phyloP scores from a whole-genome alignment of 192 early-diverging fungal species.

The Podila clonocystis region DNA sequence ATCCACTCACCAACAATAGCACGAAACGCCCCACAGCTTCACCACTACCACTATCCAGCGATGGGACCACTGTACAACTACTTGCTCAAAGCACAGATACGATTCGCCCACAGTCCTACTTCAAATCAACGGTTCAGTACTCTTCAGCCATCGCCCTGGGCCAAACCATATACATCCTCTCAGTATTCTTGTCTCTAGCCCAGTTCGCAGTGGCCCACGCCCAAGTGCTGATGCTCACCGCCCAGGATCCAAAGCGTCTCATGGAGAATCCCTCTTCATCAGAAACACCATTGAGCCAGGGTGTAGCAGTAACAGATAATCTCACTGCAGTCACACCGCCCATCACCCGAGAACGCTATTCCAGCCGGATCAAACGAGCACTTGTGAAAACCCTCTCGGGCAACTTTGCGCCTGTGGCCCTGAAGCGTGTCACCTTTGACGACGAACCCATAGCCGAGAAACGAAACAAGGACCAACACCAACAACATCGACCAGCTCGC shows the following conservation, averaged over 20 bases:
- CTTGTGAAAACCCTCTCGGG: background rate
- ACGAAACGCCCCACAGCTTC: no score
- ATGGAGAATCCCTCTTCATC: no score
- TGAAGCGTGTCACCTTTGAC: constrained; percentile 2
- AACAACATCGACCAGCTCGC: background rate
- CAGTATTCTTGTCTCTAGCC: background rate
- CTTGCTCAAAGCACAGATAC: no score
- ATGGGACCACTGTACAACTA: no score
- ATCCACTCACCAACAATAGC: no score
- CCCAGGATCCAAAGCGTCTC: no score
- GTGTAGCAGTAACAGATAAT: background rate
- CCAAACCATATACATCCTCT: background rate
- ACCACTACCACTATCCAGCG: no score
- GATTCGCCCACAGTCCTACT: background rate
- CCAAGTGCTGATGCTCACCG: background rate
- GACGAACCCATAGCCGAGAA: background rate
- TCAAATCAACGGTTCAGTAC: background rate
- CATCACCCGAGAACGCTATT: background rate
- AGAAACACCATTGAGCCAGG: background rate
- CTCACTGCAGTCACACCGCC: no score
- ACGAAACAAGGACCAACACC: background rate
- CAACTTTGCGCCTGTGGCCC: background rate
- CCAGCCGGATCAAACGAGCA: background rate
- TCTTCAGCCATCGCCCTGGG: background rate
- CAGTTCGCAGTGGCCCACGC: background rate